These are phyloP conservation scores for Mucor velutinosus DNA, from an alignment of 371 early-diverging fungal genomes.

Conservation along the genomic window DNA sequence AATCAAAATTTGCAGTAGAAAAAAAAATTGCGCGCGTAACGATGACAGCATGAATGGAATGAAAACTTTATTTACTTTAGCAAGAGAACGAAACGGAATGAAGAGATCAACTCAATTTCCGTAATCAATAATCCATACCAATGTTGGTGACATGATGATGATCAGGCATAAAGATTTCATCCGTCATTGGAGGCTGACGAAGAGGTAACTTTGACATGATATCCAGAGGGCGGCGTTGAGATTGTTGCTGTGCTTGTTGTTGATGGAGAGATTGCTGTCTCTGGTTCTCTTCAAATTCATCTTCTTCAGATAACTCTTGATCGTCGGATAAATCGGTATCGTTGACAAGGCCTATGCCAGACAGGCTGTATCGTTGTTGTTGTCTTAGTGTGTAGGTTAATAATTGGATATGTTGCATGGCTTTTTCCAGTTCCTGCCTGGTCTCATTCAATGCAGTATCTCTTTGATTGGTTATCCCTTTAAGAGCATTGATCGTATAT, in stretches of 20 bases:
- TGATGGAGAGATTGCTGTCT: background rate
- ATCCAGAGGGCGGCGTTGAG: constrained; percentile 15
- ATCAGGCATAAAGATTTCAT: constrained; percentile 7
- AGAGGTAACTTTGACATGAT: constrained; percentile 33
- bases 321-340: constrained; percentile 32
- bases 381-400: constrained; percentile 14
- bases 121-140: background rate
- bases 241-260: constrained; percentile 3
- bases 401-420: constrained; percentile 38
- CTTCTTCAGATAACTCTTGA: constrained; percentile 31
- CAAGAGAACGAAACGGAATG: background rate
- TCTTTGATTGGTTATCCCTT: constrained; percentile 43
- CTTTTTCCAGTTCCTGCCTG: constrained; percentile 56
- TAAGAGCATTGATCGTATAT: constrained; percentile 48
- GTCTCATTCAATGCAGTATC: constrained; percentile 38
- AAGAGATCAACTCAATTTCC: background rate
- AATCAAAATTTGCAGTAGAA: background rate
- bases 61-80: background rate
- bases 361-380: constrained; percentile 16
- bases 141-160: background rate
- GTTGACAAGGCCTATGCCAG: constrained; percentile 21
- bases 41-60: background rate
- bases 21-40: background rate
- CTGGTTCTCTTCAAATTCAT: constrained; percentile 15
- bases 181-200: constrained; percentile 13